Conservation (phyloP, 306 rosid species). For the Adenanthera pavonina region DNA sequence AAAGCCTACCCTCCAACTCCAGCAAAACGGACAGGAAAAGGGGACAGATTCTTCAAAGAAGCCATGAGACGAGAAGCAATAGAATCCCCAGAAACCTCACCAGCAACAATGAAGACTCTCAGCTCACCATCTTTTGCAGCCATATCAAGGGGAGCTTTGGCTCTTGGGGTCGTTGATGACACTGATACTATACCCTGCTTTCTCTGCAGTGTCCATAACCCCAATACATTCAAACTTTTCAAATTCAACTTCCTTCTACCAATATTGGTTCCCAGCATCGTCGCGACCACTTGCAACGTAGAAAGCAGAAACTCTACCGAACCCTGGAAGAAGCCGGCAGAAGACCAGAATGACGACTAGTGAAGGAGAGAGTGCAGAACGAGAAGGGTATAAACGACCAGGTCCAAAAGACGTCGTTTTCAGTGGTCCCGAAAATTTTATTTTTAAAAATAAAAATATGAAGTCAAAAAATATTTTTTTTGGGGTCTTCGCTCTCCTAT, state of each 20-base stretch:
- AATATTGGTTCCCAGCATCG: constrained; percentile 35
- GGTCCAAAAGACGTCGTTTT: not conserved
- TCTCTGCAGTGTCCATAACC: constrained; percentile 31
- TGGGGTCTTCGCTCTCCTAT: not conserved
- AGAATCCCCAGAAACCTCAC: constrained; percentile 92
- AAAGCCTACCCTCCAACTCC: constrained; percentile 85
- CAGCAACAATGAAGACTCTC: constrained; percentile 81
- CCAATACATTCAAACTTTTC: constrained; percentile 13
- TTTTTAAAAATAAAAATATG: too few relatives aligned
- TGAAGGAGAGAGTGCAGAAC: not conserved
- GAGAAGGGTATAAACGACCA: not conserved
- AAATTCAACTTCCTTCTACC: constrained; percentile 45
- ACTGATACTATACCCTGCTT: constrained; percentile 31
- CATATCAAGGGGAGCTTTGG: constrained; percentile 49
- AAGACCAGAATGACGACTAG: not conserved
- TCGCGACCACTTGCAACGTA: not conserved
- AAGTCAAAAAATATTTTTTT: not conserved
- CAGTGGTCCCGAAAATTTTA: not conserved
- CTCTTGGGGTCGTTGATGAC: constrained; percentile 32
- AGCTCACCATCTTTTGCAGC: constrained; percentile 79
- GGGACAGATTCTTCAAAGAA: constrained; percentile 65
- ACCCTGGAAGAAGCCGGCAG: not conserved
- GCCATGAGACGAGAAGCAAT: constrained; percentile 87
- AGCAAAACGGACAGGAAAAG: constrained; percentile 65
- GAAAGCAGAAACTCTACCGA: not conserved